Conservation (phyloP, 768 basidiomycete genomes). For the Phylloporus arenicola region DNA sequence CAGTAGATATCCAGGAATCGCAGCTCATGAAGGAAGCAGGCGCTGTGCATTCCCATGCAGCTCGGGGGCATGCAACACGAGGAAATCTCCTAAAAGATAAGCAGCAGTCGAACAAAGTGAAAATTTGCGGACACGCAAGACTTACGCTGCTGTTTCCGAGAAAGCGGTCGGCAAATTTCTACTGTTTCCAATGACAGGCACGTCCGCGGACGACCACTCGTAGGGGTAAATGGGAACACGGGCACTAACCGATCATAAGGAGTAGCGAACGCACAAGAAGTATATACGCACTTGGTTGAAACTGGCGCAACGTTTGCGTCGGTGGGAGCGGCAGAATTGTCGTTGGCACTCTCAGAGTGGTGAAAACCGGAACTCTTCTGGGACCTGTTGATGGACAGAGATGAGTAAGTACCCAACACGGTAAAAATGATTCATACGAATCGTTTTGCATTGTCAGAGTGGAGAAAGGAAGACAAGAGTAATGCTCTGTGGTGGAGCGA, state of each 20-base stretch:
- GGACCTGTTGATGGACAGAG: constrained; percentile 1
- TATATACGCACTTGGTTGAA: constrained; percentile 7
- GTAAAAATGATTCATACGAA: constrained; percentile 4
- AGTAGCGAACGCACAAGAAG: neutral
- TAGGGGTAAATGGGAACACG: neutral
- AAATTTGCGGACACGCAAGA: neutral
- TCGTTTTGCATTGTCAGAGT: constrained; percentile 8
- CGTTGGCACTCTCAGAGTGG: neutral
- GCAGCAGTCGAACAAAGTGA: neutral
- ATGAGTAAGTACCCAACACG: neutral
- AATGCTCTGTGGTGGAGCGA: neutral
- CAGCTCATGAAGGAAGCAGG: neutral
- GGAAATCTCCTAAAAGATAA: constrained; percentile 5
- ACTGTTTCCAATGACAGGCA: neutral
- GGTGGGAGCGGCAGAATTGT: neutral
- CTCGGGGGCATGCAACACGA: neutral
- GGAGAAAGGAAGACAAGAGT: neutral
- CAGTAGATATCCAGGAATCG: neutral
- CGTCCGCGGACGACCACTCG: neutral
- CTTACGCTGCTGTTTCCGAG: constrained; percentile 9
- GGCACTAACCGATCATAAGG: constrained; percentile 7
- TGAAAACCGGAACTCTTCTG: neutral
- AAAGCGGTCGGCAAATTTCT: neutral
- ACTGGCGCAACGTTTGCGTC: neutral
- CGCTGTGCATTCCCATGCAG: no score